Evolutionary conservation across 495 filamentous ascomycete species (phyloP).

Genomic region (Lepidopterella palustris): DNA sequence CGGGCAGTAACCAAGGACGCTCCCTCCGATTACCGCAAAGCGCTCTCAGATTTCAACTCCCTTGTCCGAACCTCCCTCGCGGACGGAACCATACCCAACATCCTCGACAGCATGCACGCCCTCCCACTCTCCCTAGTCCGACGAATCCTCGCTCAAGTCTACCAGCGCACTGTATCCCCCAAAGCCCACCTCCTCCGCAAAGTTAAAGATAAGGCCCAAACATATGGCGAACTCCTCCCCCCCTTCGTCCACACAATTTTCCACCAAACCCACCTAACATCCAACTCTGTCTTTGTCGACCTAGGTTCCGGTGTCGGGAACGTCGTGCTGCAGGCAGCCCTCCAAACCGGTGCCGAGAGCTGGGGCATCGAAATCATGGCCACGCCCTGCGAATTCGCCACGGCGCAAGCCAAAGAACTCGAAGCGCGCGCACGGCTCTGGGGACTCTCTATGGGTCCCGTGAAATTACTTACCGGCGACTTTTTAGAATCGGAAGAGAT

Average conservation of each 20-base stretch:
- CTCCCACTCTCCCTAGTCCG: slow-evolving; percentile 65
- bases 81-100: slow-evolving; percentile 60
- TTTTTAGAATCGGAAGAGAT: slow-evolving; percentile 72
- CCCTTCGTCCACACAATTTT: slow-evolving; percentile 76
- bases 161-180: slow-evolving; percentile 86
- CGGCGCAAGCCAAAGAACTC: slow-evolving; percentile 55
- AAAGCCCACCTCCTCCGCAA: slow-evolving; percentile 71
- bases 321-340: slow-evolving; percentile 86
- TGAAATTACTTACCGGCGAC: slow-evolving; percentile 76
- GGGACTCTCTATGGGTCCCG: slow-evolving; percentile 73
- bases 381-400: slow-evolving; percentile 31
- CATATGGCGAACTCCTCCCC: slow-evolving; percentile 88
- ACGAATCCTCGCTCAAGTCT: slow-evolving; percentile 79
- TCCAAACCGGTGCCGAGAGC: slow-evolving; percentile 88
- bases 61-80: slow-evolving; percentile 19
- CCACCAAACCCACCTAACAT: slow-evolving; percentile 67
- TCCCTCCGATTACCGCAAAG: slow-evolving; percentile 58
- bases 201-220: slow-evolving; percentile 80
- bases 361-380: slow-evolving; percentile 94
- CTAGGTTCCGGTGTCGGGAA: slow-evolving; percentile 93
- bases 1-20: slow-evolving; percentile 58
- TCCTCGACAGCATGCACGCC: slow-evolving; percentile 57
- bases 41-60: slow-evolving; percentile 70
- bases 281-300: slow-evolving; percentile 82
- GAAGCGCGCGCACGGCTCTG: slow-evolving; percentile 75